phyloP scores from a whole-genome alignment of 139 green algal genomes.

The Coelastrella sp. region DNA sequence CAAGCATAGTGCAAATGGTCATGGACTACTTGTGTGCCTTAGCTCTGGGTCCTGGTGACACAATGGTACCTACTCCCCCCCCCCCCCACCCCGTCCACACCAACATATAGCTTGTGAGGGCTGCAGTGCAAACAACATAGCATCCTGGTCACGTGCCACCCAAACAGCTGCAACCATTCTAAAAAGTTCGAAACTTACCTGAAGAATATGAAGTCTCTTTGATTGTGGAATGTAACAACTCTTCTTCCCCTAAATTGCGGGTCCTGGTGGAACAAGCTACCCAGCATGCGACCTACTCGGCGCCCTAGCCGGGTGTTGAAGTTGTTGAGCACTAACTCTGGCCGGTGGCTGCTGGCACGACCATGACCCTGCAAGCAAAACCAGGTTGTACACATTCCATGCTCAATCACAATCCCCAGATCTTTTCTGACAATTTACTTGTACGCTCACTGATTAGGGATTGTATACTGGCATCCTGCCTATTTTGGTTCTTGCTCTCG shows the following conservation, averaged over 20 bases:
- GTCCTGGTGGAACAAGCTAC: conserved; percentile 93
- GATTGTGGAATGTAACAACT: conserved; percentile 99
- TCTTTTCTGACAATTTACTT: not conserved
- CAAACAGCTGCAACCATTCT: not conserved
- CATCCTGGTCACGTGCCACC: too few relatives aligned
- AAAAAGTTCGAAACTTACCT: conserved; percentile 53
- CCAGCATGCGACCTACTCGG: conserved; percentile 92
- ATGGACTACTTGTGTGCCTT: too few relatives aligned
- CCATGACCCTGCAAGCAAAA: conserved; percentile 74
- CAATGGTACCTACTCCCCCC: too few relatives aligned
- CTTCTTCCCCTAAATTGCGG: conserved; percentile 92
- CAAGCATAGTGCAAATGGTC: too few relatives aligned
- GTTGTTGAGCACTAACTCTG: conserved; percentile 97
- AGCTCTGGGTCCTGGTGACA: too few relatives aligned
- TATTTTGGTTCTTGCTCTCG: too few relatives aligned
- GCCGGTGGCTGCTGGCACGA: conserved; percentile 81
- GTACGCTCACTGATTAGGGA: too few relatives aligned
- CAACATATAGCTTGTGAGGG: too few relatives aligned
- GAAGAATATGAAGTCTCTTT: conserved; percentile 99
- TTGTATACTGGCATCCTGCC: too few relatives aligned
- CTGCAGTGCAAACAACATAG: too few relatives aligned
- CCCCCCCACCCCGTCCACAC: too few relatives aligned
- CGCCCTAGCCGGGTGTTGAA: conserved; percentile 92
- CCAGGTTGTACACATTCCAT: not conserved
- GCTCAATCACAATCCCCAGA: not conserved